Base-by-base conservation (phyloP, 2,329 filamentous ascomycete species). In the Sclerotinia glacialis region DNA sequence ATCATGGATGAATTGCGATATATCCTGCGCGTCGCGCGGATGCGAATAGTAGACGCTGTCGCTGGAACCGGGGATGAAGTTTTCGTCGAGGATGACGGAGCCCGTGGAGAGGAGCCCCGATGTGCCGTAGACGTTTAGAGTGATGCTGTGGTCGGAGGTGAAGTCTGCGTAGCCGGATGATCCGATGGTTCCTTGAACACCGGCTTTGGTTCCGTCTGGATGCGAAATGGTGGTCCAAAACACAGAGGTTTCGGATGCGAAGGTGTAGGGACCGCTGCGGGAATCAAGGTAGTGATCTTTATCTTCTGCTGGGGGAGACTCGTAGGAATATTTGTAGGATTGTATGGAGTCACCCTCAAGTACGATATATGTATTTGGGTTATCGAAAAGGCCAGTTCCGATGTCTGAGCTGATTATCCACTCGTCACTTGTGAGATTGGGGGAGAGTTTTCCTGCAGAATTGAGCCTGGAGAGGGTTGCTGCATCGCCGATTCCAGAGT, bases 91-190 rank as follows among this genome's bases (percentile, higher is more conserved):
- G 8, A 78, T 72, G 4, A 84, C 82, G 5, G 77, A 76, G 1
- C 83, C 82, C 0, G 78, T 74, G 2, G 83, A 85, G 7, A 79
- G 78, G 28, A 85, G 77, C 0, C 83, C 83, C 0, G 83, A 85
- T 0, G 83, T 86, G 11, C 83, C 83, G 75, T 86, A 86, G 5
- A 86, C 74, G 72, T 86, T 86, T 26, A 86, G 77, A 0, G 83
- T 85, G 62, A 86, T 82, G 67, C 82, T 83, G 67, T 81, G 77
- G 62, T 78, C 77, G 44, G 73, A 71, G 1, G 67, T 79, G 70
- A 74, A 82, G 11, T 76, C 80, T 1, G 74, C 72, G 50, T 76
- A 79, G 3, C 83, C 83, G 0, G 80, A 75, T 0, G 80, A 80
- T 73, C 81, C 81, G 65, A 85, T 81, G 0, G 83, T 85, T 8